phyloP scores from a whole-genome alignment of 169 alveolate species.

The Plasmodium knowlesi region DNA sequence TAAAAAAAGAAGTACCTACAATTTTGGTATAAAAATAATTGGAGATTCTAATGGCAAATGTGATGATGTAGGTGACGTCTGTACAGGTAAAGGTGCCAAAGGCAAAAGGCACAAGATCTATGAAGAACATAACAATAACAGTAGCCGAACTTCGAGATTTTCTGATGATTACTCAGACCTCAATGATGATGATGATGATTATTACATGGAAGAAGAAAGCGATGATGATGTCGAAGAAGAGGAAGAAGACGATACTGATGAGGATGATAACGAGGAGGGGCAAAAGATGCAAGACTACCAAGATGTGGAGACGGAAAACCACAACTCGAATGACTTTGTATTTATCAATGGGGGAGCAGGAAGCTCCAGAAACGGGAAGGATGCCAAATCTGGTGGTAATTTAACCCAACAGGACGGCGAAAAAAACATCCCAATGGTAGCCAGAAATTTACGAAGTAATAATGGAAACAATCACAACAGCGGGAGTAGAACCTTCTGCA shows the following conservation, averaged over 20 bases:
- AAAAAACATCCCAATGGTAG: background rate
- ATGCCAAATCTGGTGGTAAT: background rate
- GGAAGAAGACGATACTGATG: background rate
- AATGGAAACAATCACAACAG: background rate
- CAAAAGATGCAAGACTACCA: background rate
- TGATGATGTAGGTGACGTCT: background rate
- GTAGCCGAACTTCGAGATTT: background rate
- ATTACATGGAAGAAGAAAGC: constrained; percentile 31
- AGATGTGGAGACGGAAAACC: background rate
- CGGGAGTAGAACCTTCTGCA: background rate
- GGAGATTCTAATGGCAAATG: constrained; percentile 12
- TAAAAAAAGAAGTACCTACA: constrained; percentile 35
- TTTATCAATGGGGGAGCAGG: background rate
- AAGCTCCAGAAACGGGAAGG: background rate
- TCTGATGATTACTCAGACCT: constrained; percentile 42
- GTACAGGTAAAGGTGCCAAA: background rate
- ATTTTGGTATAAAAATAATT: constrained; percentile 63
- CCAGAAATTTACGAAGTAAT: background rate
- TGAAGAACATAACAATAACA: background rate
- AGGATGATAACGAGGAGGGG: background rate
- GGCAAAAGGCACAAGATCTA: background rate
- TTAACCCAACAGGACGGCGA: background rate
- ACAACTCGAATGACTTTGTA: background rate
- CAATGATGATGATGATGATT: constrained; percentile 16
- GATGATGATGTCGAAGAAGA: constrained; percentile 19